phyloP scores from a whole-genome alignment of 2,329 filamentous ascomycete species.

The Alternaria viburni region DNA sequence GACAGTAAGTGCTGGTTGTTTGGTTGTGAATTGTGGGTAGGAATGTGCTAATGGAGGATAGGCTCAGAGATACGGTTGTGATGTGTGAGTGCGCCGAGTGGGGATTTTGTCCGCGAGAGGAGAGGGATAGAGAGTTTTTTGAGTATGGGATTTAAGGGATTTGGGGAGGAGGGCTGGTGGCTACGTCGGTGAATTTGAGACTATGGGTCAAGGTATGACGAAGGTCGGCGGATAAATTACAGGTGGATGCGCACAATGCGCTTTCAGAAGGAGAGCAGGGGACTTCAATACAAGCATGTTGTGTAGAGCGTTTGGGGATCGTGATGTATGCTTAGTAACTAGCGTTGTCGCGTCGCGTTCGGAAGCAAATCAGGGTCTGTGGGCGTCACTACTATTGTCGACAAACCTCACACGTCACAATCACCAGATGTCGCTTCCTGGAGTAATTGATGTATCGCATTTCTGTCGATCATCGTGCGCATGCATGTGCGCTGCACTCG shows the following conservation, averaged over 20 bases:
- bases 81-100: not conserved
- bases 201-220: not conserved
- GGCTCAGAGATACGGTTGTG: not conserved
- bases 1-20: too few relatives aligned
- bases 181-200: not conserved
- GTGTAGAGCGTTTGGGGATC: rapidly evolving
- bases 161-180: too few relatives aligned
- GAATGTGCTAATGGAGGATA: not conserved
- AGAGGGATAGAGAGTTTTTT: too few relatives aligned
- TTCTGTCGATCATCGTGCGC: not conserved
- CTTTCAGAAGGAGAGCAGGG: not conserved
- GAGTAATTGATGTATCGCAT: not conserved
- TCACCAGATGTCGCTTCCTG: not conserved
- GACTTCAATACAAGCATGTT: not conserved
- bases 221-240: rapidly evolving
- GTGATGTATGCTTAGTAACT: not conserved
- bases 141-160: too few relatives aligned
- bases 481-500: too few relatives aligned
- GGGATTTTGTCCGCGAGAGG: not conserved
- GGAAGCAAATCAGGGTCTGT: not conserved
- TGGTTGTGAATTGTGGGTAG: too few relatives aligned
- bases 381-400: not conserved
- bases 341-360: not conserved
- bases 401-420: not conserved
- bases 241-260: too few relatives aligned